Conservation (phyloP, 2,329 filamentous ascomycete species). For the Xylariales sp. region DNA sequence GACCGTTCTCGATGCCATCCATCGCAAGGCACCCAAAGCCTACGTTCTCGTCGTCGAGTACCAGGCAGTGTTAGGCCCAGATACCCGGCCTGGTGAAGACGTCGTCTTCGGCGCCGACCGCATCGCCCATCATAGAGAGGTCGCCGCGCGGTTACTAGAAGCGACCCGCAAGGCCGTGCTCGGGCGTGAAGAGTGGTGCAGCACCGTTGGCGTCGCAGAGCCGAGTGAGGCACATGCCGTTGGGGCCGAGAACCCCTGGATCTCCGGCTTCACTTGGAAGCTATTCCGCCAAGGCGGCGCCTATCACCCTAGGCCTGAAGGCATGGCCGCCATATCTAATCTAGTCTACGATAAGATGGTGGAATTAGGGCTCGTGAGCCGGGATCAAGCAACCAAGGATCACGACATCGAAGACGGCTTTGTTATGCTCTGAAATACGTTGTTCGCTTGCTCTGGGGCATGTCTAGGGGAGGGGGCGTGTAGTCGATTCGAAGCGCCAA, state of each 20-base stretch:
- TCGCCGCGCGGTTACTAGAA: slow-evolving; percentile 40
- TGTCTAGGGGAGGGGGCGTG: slow-evolving; percentile 23
- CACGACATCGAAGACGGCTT: slow-evolving; percentile 31
- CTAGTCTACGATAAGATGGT: slow-evolving; percentile 44
- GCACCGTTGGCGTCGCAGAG: slow-evolving; percentile 42
- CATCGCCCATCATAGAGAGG: slow-evolving; percentile 44
- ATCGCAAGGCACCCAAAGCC: slow-evolving; percentile 55
- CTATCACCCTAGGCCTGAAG: slow-evolving; percentile 48
- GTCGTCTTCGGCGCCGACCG: slow-evolving; percentile 46
- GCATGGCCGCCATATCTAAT: slow-evolving; percentile 48
- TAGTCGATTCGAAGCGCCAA: neutral
- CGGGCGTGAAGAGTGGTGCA: slow-evolving; percentile 47
- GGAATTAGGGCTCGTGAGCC: slow-evolving; percentile 40
- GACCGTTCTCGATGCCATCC: slow-evolving; percentile 42
- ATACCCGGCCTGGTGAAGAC: slow-evolving; percentile 43
- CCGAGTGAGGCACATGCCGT: slow-evolving; percentile 46
- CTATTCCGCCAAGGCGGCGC: slow-evolving; percentile 43
- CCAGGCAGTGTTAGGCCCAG: slow-evolving; percentile 49
- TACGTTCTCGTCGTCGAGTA: slow-evolving; percentile 57
- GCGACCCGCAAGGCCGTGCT: slow-evolving; percentile 44
- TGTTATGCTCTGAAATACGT: slow-evolving; percentile 32
- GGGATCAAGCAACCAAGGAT: slow-evolving; percentile 19
- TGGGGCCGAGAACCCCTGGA: slow-evolving; percentile 48
- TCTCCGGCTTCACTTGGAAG: slow-evolving; percentile 47
- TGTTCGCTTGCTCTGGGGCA: slow-evolving; percentile 9